These are phyloP conservation scores for Raffaelea deltoideospora DNA, from an alignment of 2,329 filamentous ascomycete genomes.

Conservation along the genomic window DNA sequence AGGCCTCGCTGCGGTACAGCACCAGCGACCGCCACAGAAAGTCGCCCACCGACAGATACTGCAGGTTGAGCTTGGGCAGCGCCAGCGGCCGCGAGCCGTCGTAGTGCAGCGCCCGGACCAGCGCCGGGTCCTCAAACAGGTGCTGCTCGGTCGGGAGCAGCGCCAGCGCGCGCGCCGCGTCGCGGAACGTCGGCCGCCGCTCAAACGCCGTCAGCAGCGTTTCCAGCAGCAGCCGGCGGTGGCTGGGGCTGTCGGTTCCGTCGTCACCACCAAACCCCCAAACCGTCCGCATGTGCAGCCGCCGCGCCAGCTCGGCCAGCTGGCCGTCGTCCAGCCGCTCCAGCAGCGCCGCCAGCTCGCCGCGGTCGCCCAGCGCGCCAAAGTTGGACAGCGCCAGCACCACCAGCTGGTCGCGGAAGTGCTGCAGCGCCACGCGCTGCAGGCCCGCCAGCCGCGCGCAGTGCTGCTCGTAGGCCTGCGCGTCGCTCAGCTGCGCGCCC, in stretches of 20 bases:
- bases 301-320: slow-evolving; percentile 48
- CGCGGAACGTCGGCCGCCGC: slow-evolving; percentile 67
- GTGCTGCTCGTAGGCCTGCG: slow-evolving; percentile 66
- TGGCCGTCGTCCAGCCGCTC: slow-evolving; percentile 60
- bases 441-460: slow-evolving; percentile 62
- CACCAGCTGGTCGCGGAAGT: slow-evolving; percentile 83
- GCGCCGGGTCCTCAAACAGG: slow-evolving; percentile 64
- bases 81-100: slow-evolving; percentile 77
- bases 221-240: slow-evolving; percentile 54
- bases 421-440: slow-evolving; percentile 61
- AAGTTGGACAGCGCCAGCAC: slow-evolving; percentile 88
- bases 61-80: slow-evolving; percentile 85
- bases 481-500: slow-evolving; percentile 55
- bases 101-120: slow-evolving; percentile 72
- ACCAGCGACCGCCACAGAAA: slow-evolving; percentile 94
- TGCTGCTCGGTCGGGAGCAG: slow-evolving; percentile 72
- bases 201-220: slow-evolving; percentile 63
- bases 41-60: slow-evolving; percentile 88
- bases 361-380: slow-evolving; percentile 65
- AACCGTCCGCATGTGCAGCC: slow-evolving; percentile 67
- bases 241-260: slow-evolving; percentile 66
- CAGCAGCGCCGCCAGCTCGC: slow-evolving; percentile 65
- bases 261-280: too few species aligned
- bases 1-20: slow-evolving; percentile 77
- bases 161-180: slow-evolving; percentile 53